A percentile compares a stretch with the other conserved stretches of the same genome.
These are phyloP conservation scores for Candolleomyces efflorescens DNA, from an alignment of 768 basidiomycete species.

Conservation along the genomic window DNA sequence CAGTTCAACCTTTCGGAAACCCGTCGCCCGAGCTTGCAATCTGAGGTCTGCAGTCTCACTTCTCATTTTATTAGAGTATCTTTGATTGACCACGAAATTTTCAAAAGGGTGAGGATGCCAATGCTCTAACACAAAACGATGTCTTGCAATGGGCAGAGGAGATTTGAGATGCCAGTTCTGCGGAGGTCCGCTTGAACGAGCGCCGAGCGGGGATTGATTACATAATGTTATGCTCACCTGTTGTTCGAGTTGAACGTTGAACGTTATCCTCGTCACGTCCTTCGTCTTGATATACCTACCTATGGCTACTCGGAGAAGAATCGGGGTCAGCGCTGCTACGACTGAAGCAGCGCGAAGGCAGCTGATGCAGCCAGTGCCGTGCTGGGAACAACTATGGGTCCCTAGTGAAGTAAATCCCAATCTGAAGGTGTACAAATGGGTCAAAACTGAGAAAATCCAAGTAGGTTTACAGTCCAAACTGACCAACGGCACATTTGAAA, in stretches of 20 bases:
- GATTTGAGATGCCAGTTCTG: no score
- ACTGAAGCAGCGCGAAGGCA: constrained; percentile 79
- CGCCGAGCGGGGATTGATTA: background rate
- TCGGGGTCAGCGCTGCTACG: constrained; percentile 71
- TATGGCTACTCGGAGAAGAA: constrained; percentile 73
- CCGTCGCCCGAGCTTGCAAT: background rate
- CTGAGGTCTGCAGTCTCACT: background rate
- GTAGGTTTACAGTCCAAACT: constrained; percentile 33
- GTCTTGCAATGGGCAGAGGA: constrained; percentile 60
- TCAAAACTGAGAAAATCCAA: constrained; percentile 75
- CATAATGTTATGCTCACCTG: no score
- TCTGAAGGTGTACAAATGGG: constrained; percentile 73
- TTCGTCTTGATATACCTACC: constrained; percentile 8
- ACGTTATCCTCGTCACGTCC: background rate
- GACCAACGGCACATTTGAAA: background rate
- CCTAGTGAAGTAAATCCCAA: constrained; percentile 50
- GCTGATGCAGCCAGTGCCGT: constrained; percentile 86
- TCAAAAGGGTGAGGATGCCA: background rate
- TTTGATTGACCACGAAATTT: background rate
- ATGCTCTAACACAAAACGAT: constrained; percentile 30
- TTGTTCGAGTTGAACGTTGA: no score
- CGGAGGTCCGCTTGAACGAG: no score
- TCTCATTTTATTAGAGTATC: background rate
- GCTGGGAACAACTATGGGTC: constrained; percentile 80
- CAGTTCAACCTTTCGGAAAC: background rate